phyloP scores from a whole-genome alignment of 257 asterid species.

The Nemophila menziesii region DNA sequence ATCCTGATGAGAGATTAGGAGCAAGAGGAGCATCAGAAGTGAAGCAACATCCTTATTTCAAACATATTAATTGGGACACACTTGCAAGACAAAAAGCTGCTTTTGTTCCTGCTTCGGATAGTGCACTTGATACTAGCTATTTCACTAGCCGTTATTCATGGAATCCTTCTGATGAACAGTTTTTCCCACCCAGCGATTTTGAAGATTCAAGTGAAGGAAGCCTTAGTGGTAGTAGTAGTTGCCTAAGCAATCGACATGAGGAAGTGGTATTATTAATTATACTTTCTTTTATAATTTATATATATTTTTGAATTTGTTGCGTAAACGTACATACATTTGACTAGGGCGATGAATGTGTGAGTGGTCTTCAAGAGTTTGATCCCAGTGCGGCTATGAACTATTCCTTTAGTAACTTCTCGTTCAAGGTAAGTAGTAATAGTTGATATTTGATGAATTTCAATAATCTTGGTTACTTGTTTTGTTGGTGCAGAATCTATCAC shows the following conservation, averaged over 20 bases:
- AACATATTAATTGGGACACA: constrained; percentile 97
- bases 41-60: constrained; percentile 83
- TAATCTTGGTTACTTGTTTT: background rate
- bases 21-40: constrained; percentile 95
- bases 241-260: constrained; percentile 86
- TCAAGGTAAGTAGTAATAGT: constrained; percentile 43
- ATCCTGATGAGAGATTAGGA: constrained; percentile 94
- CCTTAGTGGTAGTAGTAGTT: constrained; percentile 74
- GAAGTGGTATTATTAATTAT: constrained; percentile 45
- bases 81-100: constrained; percentile 99
- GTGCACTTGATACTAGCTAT: constrained; percentile 91
- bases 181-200: constrained; percentile 69
- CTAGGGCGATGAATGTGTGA: constrained; percentile 71
- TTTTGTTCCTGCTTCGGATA: constrained; percentile 85
- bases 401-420: constrained; percentile 94
- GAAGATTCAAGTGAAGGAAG: constrained; percentile 82
- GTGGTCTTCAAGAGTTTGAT: constrained; percentile 60
- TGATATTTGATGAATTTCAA: background rate
- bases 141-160: constrained; percentile 90
- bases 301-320: background rate
- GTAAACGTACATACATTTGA: constrained; percentile 10
- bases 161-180: constrained; percentile 88
- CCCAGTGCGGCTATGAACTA: constrained; percentile 58
- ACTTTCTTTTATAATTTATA: background rate
- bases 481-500: constrained; percentile 71